Evolutionary conservation across 2,329 filamentous ascomycete genomes (phyloP).

Genomic region (Orbilia oligospora): DNA sequence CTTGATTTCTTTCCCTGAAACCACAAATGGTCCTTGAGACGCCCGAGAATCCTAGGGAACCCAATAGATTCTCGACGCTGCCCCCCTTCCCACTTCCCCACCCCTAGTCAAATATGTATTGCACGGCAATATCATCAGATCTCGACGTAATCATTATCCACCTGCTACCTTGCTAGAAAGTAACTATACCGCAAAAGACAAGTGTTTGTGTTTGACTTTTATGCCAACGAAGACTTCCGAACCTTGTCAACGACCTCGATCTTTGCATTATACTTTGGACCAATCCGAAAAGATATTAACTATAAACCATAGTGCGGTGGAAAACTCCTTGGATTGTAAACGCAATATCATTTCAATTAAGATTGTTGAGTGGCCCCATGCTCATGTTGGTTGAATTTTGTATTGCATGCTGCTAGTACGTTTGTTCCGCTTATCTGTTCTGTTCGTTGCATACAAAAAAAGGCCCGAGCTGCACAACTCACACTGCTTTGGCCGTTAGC

Average conservation of each 20-base stretch:
- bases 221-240: conserved; percentile 34
- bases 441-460: conserved; percentile 9
- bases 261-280: conserved; percentile 41
- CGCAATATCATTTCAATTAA: conserved; percentile 40
- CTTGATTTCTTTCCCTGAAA: conserved; percentile 30
- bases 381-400: conserved; percentile 27
- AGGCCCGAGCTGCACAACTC: conserved; percentile 53
- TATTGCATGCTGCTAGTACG: conserved; percentile 4
- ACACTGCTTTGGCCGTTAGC: conserved; percentile 34
- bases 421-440: conserved; percentile 6
- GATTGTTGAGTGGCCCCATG: conserved; percentile 30
- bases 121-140: conserved; percentile 34
- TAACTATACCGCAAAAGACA: conserved; percentile 56
- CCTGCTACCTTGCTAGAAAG: conserved; percentile 8
- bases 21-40: conserved; percentile 20
- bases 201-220: conserved; percentile 58
- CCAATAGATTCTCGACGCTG: conserved; percentile 49
- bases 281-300: conserved; percentile 48
- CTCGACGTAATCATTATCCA: conserved; percentile 51
- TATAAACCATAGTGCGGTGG: conserved; percentile 28
- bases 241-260: conserved; percentile 43
- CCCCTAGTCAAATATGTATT: conserved; percentile 26
- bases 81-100: conserved; percentile 37
- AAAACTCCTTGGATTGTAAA: conserved; percentile 23
- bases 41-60: conserved; percentile 19